Evolutionary conservation across 2,329 filamentous ascomycete species (phyloP).

Genomic region (Beauveria sp.): DNA sequence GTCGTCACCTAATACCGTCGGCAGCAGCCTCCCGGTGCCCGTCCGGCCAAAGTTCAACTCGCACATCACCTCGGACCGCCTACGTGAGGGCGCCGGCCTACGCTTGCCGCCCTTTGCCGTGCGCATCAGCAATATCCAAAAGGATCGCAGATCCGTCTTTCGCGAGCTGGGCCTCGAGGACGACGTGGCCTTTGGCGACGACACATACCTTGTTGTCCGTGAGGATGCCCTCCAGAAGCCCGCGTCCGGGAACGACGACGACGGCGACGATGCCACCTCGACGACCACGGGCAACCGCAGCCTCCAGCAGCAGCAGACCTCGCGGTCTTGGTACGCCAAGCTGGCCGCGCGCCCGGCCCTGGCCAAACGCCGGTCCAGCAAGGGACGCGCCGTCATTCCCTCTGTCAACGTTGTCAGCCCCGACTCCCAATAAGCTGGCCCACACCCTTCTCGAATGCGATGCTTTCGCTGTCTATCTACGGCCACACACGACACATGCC

Average conservation of each 20-base stretch:
- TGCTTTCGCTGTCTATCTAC: not conserved
- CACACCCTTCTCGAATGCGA: not conserved
- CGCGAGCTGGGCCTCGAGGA: conserved; percentile 41
- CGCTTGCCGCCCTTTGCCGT: conserved; percentile 32
- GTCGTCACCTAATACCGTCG: not conserved
- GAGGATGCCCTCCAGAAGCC: not conserved
- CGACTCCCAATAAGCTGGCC: not conserved
- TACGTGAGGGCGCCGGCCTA: conserved; percentile 39
- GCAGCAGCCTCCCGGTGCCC: conserved; percentile 14
- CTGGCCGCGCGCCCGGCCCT: conserved; percentile 28
- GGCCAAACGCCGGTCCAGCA: conserved; percentile 36
- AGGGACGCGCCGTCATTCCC: conserved; percentile 34
- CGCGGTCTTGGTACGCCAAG: conserved; percentile 36
- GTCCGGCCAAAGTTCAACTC: conserved; percentile 43
- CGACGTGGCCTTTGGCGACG: conserved; percentile 18
- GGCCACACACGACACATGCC: not conserved
- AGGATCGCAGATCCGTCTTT: conserved; percentile 45
- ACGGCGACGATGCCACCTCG: not conserved
- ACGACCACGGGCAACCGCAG: not conserved
- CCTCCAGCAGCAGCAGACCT: conserved; percentile 12
- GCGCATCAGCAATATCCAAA: conserved; percentile 36
- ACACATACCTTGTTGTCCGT: conserved; percentile 7
- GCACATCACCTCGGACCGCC: conserved; percentile 40
- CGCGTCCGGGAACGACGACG: not conserved
- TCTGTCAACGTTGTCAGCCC: conserved; percentile 18